These are phyloP conservation scores for Candida tammaniensis DNA, from an alignment of 805 yeast species.

Conservation along the genomic window DNA sequence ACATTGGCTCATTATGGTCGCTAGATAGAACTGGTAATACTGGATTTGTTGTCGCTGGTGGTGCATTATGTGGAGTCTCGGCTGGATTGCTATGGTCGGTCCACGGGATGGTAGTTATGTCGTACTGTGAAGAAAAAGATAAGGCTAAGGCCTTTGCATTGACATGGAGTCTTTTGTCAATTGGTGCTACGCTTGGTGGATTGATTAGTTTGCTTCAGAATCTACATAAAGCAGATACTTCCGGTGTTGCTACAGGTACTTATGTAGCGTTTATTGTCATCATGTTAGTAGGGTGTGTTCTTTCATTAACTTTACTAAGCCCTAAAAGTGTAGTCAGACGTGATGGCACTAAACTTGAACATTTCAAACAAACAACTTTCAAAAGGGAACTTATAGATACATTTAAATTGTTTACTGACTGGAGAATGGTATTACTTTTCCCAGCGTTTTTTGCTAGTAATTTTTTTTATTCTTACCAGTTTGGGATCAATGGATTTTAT, in stretches of 20 bases:
- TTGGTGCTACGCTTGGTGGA: slow-evolving; percentile 15
- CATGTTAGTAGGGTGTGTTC: slow-evolving; percentile 9
- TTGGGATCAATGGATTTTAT: slow-evolving; percentile 12
- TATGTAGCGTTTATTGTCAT: slow-evolving; percentile 13
- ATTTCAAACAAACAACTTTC: slow-evolving; percentile 40
- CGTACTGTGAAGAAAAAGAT: slow-evolving; percentile 14
- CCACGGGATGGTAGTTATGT: slow-evolving; percentile 14
- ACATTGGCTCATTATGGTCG: slow-evolving; percentile 16
- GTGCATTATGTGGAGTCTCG: slow-evolving; percentile 11
- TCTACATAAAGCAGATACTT: slow-evolving; percentile 5
- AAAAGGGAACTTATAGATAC: slow-evolving; percentile 31
- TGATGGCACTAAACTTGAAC: slow-evolving; percentile 15
- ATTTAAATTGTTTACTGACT: slow-evolving; percentile 40
- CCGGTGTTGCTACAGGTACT: slow-evolving; percentile 12
- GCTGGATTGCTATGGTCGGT: slow-evolving; percentile 16
- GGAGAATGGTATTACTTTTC: slow-evolving; percentile 10
- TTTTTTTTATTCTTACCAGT: slow-evolving; percentile 12
- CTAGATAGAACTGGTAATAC: slow-evolving; percentile 11
- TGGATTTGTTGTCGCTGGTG: slow-evolving; percentile 13
- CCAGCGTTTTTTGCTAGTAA: slow-evolving; percentile 14
- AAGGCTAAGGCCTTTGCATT: slow-evolving; percentile 14
- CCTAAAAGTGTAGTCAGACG: slow-evolving; percentile 10
- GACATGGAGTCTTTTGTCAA: slow-evolving; percentile 13
- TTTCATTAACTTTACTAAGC: slow-evolving; percentile 41
- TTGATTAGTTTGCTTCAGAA: slow-evolving; percentile 12